These are phyloP conservation scores for Annona cherimola DNA, from an alignment of 164 flowering plant genomes.

Conservation along the genomic window DNA sequence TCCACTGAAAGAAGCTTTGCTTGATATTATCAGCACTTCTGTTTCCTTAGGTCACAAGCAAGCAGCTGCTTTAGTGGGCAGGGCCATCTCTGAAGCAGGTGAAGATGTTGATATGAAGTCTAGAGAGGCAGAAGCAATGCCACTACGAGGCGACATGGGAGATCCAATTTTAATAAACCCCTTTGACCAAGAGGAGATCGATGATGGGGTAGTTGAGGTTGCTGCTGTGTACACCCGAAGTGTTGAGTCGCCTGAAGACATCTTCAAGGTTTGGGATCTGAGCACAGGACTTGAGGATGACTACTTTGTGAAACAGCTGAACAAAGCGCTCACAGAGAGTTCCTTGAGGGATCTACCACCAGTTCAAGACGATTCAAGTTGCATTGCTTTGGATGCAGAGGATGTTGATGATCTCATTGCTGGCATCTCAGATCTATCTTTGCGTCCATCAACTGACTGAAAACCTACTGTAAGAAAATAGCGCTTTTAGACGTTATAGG, in stretches of 20 bases:
- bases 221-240: constrained; percentile 19
- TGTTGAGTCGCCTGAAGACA: constrained; percentile 30
- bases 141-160: constrained; percentile 5
- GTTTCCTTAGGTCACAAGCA: constrained; percentile 5
- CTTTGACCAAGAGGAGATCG: constrained; percentile 4
- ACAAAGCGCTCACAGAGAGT: constrained; percentile 32
- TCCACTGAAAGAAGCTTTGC: constrained; percentile 46
- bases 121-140: constrained; percentile 4
- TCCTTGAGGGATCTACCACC: constrained; percentile 9
- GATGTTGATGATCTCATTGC: constrained; percentile 38
- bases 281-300: constrained; percentile 36
- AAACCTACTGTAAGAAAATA: not conserved
- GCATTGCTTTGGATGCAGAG: constrained; percentile 14
- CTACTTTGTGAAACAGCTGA: constrained; percentile 37
- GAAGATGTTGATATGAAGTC: constrained; percentile 6
- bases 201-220: constrained; percentile 8
- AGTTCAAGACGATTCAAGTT: constrained; percentile 12
- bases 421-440: constrained; percentile 45
- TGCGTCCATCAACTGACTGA: constrained; percentile 16
- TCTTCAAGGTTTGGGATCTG: constrained; percentile 74
- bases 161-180: constrained; percentile 20
- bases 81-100: not conserved
- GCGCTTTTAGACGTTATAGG: too few relatives aligned
- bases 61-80: constrained; percentile 10
- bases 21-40: constrained; percentile 30